Evolutionary conservation across 768 basidiomycete genomes (phyloP).

Genomic region (Galerina sulciceps): DNA sequence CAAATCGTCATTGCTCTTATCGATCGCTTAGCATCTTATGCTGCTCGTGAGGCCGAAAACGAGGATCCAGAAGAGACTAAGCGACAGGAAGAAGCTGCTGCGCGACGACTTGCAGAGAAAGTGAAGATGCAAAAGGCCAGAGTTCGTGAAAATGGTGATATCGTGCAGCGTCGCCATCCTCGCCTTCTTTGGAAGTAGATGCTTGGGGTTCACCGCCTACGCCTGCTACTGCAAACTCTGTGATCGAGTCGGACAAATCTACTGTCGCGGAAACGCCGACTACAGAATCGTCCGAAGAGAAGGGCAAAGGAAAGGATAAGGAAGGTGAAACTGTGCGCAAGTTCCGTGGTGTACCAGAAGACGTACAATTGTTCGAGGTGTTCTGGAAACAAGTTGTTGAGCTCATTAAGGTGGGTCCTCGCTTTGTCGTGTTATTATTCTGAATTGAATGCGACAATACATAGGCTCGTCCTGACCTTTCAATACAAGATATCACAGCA

Average conservation of each 20-base stretch:
- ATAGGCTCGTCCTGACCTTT: constrained; percentile 94
- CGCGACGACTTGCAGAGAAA: constrained; percentile 83
- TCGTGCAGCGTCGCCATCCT: constrained; percentile 36
- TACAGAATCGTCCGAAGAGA: constrained; percentile 27
- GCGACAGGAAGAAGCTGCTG: constrained; percentile 91
- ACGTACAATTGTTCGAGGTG: constrained; percentile 95
- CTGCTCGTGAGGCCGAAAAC: constrained; percentile 95
- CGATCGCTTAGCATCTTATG: constrained; percentile 93
- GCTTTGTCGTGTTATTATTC: background rate
- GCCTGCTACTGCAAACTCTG: constrained; percentile 37
- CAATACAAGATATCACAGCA: constrained; percentile 97
- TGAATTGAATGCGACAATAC: background rate
- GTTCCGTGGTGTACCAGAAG: constrained; percentile 93
- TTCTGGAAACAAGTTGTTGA: constrained; percentile 99
- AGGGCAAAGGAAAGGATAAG: constrained; percentile 63
- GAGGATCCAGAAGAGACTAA: constrained; percentile 96
- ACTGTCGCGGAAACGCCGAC: constrained; percentile 27
- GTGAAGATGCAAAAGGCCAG: constrained; percentile 76
- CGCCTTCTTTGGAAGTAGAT: constrained; percentile 39
- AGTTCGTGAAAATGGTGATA: constrained; percentile 55
- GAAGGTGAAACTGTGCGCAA: constrained; percentile 66
- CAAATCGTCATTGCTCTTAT: constrained; percentile 97
- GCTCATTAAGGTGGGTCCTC: constrained; percentile 81
- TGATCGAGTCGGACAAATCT: constrained; percentile 34
- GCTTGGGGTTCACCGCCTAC: constrained; percentile 48